Conservation (phyloP, 73 alveolate species). For the Paramecium biaurelia region DNA sequence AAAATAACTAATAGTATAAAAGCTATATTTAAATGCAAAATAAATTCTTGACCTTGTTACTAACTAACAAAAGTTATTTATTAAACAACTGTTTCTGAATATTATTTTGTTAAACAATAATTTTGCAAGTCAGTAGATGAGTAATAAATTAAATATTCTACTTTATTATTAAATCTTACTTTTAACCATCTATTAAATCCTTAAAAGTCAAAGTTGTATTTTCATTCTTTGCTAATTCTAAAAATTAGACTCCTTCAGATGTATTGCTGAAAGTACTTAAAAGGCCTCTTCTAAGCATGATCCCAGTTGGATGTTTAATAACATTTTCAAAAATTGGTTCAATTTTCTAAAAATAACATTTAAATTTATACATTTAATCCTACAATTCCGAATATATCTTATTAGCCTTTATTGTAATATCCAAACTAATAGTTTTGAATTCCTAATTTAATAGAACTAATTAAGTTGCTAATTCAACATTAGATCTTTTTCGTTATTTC, state of each 20-base stretch:
- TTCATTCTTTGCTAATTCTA: background rate
- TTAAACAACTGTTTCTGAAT: constrained; percentile 4
- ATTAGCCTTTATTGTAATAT: background rate
- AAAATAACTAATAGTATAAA: background rate
- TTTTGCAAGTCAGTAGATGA: constrained; percentile 10
- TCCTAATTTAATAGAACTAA: background rate
- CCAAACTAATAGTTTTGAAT: background rate
- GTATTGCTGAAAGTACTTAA: constrained; percentile 24
- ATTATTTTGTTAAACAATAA: constrained; percentile 14
- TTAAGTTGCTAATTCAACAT: constrained; percentile 23
- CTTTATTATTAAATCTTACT: background rate
- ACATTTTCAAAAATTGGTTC: background rate
- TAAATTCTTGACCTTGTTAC: background rate
- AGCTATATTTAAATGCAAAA: background rate
- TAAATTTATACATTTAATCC: constrained; percentile 14
- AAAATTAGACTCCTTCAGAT: constrained; percentile 22
- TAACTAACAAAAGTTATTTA: constrained; percentile 2
- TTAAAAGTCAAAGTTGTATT: background rate
- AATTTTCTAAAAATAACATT: background rate
- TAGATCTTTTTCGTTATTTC: background rate
- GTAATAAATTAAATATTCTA: background rate
- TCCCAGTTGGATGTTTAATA: constrained; percentile 13
- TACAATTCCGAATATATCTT: background rate
- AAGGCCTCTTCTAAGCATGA: constrained; percentile 8
- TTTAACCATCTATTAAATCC: background rate